Conservation (phyloP, 2,329 filamentous ascomycete species). For the Bipolaris zeicola region DNA sequence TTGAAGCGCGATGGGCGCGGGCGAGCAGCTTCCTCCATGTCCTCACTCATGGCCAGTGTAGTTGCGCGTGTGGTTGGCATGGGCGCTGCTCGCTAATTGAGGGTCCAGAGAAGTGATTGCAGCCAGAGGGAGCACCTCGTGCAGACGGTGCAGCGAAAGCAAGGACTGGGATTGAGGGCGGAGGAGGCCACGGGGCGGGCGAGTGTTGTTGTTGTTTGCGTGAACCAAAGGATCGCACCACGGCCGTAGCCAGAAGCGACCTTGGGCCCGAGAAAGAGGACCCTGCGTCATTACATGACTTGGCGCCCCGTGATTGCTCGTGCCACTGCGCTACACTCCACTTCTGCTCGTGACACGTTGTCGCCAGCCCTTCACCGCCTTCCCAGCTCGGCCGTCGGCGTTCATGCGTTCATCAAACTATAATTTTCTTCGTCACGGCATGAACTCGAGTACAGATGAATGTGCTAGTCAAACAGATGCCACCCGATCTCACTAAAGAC, state of each 20-base stretch:
- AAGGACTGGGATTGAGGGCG: constrained; percentile 1
- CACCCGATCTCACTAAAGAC: background rate
- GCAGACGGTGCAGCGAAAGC: constrained; percentile 2
- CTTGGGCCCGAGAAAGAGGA: constrained; percentile 10
- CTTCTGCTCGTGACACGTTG: constrained; percentile 10
- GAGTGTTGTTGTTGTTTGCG: constrained; percentile 16
- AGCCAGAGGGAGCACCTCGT: background rate
- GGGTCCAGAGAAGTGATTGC: background rate
- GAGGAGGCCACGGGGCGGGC: background rate
- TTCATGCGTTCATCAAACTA: too few species aligned
- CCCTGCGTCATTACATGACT: constrained; percentile 23
- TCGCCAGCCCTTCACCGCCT: constrained; percentile 7
- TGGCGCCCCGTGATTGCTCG: constrained; percentile 19
- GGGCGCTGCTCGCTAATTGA: constrained; percentile 1
- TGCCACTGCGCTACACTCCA: constrained; percentile 4
- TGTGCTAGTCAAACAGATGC: background rate
- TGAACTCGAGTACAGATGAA: background rate
- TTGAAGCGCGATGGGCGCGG: constrained; percentile 36
- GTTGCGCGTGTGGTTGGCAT: constrained; percentile 14
- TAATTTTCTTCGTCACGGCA: background rate
- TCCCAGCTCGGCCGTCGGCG: background rate
- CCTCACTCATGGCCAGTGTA: constrained; percentile 23
- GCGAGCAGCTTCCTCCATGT: constrained; percentile 23
- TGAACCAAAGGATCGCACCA: constrained; percentile 3
- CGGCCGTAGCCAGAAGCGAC: constrained; percentile 1